A percentile compares a stretch with the other conserved stretches of the same genome.
These are phyloP conservation scores for Blastomyces gilchristii DNA, from an alignment of 2,329 filamentous ascomycete genomes.

Conservation along the genomic window DNA sequence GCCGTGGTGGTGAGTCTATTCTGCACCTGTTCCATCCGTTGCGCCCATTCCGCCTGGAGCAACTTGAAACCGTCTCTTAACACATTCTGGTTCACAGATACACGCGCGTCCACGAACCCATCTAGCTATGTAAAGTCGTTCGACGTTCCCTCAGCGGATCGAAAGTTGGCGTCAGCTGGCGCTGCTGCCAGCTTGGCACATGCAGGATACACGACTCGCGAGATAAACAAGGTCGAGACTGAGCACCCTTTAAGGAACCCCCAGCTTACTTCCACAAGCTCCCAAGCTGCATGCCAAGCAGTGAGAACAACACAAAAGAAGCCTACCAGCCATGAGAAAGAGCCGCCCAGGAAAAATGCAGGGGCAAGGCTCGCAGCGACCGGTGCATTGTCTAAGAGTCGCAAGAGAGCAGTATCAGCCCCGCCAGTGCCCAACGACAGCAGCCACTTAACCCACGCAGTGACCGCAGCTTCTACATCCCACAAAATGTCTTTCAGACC, in stretches of 20 bases:
- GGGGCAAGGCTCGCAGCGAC: conserved; percentile 63
- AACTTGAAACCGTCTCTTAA: background rate
- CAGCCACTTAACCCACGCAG: conserved; percentile 55
- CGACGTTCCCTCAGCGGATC: conserved; percentile 57
- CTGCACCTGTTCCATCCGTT: background rate
- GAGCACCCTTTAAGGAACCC: conserved; percentile 51
- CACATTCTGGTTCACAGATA: background rate
- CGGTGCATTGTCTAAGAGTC: conserved; percentile 53
- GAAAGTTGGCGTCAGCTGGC: conserved; percentile 47
- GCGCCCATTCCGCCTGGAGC: background rate
- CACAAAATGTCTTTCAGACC: conserved; percentile 37
- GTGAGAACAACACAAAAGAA: background rate
- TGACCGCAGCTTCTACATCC: conserved; percentile 62
- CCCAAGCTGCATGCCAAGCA: conserved; percentile 63
- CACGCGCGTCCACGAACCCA: background rate
- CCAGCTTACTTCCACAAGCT: conserved; percentile 51
- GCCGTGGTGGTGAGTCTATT: background rate
- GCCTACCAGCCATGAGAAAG: conserved; percentile 16
- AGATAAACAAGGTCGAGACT: conserved; percentile 47
- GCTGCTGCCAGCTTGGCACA: conserved; percentile 62
- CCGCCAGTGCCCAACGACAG: conserved; percentile 38
- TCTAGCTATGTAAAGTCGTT: conserved; percentile 47
- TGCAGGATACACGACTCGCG: conserved; percentile 52
- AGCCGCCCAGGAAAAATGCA: conserved; percentile 29
- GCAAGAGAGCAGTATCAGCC: conserved; percentile 53